Conservation (phyloP, 1,139 yeast species). For the Hemisphaericaspora subhashii region DNA sequence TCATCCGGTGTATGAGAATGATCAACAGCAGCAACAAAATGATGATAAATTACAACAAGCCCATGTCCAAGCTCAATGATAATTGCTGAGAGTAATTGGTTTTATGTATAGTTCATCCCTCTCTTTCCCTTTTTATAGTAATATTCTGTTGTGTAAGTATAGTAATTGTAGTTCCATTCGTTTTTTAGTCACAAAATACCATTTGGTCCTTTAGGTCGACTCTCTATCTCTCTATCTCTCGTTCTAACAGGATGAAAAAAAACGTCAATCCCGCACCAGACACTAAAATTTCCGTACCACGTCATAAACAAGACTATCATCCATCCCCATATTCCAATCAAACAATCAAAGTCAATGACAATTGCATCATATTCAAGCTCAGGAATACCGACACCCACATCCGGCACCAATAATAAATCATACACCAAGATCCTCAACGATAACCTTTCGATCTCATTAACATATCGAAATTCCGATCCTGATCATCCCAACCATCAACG, state of each 20-base stretch:
- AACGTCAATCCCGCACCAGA: too few relatives aligned
- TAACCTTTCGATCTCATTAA: constrained; percentile 11
- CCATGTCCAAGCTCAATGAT: constrained; percentile 1
- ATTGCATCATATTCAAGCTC: not conserved
- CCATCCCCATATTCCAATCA: not conserved
- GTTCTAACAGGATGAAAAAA: too few relatives aligned
- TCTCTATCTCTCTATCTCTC: too few relatives aligned
- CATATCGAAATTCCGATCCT: constrained; percentile 6
- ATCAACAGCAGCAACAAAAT: constrained; percentile 6
- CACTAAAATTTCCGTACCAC: not conserved
- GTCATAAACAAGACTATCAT: not conserved
- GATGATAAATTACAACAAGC: constrained; percentile 1
- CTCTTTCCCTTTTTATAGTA: too few relatives aligned
- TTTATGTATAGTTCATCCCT: not conserved
- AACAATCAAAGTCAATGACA: not conserved
- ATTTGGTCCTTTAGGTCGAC: too few relatives aligned
- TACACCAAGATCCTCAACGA: constrained; percentile 13
- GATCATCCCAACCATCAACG: constrained; percentile 2
- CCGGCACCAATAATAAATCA: constrained; percentile 3
- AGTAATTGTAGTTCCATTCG: too few relatives aligned
- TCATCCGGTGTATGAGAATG: constrained; percentile 10
- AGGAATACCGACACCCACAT: not conserved
- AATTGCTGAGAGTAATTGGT: not conserved
- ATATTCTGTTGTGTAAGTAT: not conserved
- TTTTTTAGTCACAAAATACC: too few relatives aligned